These are phyloP conservation scores for Malassezia slooffiae DNA, from an alignment of 1,284 basidiomycete species.

Conservation along the genomic window DNA sequence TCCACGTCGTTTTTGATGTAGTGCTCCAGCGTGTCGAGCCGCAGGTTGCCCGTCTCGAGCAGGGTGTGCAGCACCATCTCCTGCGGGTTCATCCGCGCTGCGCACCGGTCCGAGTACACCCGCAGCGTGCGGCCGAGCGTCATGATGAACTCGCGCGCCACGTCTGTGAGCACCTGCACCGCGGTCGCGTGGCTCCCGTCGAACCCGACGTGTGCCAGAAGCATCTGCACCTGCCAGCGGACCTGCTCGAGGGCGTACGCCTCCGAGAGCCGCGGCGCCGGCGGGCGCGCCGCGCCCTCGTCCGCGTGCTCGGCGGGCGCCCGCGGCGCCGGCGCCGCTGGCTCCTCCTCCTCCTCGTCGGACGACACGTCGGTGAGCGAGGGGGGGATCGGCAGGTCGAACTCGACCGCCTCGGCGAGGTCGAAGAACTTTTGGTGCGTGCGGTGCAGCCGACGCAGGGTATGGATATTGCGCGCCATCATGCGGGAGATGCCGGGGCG, in stretches of 20 bases:
- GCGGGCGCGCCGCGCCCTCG: constrained; percentile 14
- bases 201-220: constrained; percentile 41
- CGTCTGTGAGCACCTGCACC: constrained; percentile 67
- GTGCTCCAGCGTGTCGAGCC: constrained; percentile 64
- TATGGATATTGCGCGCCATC: constrained; percentile 34
- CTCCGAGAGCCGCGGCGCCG: constrained; percentile 12
- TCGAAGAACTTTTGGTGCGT: constrained; percentile 36
- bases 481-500: constrained; percentile 24
- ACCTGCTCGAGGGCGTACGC: constrained; percentile 20
- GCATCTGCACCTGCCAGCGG: constrained; percentile 21
- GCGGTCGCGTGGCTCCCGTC: constrained; percentile 49
- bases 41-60: constrained; percentile 70
- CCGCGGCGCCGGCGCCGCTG: not conserved
- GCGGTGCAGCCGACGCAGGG: constrained; percentile 30
- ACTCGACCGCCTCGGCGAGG: constrained; percentile 31
- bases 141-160: constrained; percentile 67
- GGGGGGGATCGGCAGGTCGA: constrained; percentile 37
- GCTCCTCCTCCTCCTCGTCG: constrained; percentile 23
- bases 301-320: not conserved
- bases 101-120: constrained; percentile 69
- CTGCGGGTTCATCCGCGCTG: constrained; percentile 67
- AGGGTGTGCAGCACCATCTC: constrained; percentile 84
- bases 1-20: constrained; percentile 83
- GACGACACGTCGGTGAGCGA: constrained; percentile 27
- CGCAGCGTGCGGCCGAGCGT: constrained; percentile 78